Evolutionary conservation across 257 asterid genomes (phyloP), one percentile per base, ranked within the genome.

Genomic region (Penstemon barbatus): DNA sequence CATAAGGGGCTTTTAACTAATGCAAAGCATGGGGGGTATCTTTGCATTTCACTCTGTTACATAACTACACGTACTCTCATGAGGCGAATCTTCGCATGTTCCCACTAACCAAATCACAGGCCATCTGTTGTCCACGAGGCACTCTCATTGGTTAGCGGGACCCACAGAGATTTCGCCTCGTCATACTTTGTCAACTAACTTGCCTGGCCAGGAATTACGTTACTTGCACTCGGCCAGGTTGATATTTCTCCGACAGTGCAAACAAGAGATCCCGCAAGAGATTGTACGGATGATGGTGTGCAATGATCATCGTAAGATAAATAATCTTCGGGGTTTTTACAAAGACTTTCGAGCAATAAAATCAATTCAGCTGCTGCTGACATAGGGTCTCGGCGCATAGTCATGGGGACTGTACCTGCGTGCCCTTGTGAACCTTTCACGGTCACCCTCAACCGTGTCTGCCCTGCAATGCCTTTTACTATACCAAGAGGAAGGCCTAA

Each of bases 141-240:
- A 25, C 33, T 25, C 33, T 25, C 33, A 25, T 25, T 25, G 33
- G 33, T 25, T 25, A 25, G 33, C 2, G 33, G 33, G 33, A 25
- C 33, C 33, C 33, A 25, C 2, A 2, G 33, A 25, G 33, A 25
- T 25, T 25, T 1, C 33, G 33, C 9, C 38, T 36, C 39, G 56
- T 63, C 25, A 46, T 57, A 38, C 46, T 0, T 15, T 8, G 5
- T 7, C 12, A 7, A 45, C 48, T 52, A 78, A 78, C 96, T 87
- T 81, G 84, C 99, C 97, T 91, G 97, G 61, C 97, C 97, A n/a
- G 99, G 97, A 77, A 94, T 94, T 46, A 94, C 97, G 56, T 91
- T 91, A 71, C 96, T 94, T 65, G 99, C 97, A 81, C 97, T 87
- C 58, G 97, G 97, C 99, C 99, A 94, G 55, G 87, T 89, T 77